A percentile compares a stretch with the other conserved stretches of the same genome.
Evolutionary conservation across 257 asterid genomes (phyloP).

Genomic region (Forsythia suspensa): DNA sequence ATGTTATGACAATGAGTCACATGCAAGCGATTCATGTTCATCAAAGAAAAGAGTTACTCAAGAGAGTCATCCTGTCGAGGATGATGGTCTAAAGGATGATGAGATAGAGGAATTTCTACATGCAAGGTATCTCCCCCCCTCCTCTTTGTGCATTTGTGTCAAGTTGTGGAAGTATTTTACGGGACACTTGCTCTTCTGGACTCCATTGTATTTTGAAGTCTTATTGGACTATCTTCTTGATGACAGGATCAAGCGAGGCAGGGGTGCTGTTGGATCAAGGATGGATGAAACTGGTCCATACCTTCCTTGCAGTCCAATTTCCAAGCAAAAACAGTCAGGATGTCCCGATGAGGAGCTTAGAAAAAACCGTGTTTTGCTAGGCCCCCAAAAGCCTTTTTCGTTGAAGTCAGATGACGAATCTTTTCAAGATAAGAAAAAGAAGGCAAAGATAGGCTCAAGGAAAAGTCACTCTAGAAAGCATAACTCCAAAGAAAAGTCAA

Average conservation of each 20-base stretch:
- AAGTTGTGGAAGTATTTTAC: background rate
- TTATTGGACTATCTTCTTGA: background rate
- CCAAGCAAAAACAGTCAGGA: constrained; percentile 15
- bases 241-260: constrained; percentile 78
- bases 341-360: constrained; percentile 22
- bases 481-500: constrained; percentile 56
- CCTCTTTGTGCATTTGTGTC: background rate
- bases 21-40: constrained; percentile 36
- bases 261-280: constrained; percentile 90
- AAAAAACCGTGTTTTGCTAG: constrained; percentile 42
- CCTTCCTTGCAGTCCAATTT: constrained; percentile 49
- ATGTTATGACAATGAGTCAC: constrained; percentile 36
- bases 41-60: constrained; percentile 44
- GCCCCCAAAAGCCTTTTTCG: constrained; percentile 67
- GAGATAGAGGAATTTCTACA: constrained; percentile 75
- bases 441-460: constrained; percentile 36
- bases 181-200: background rate
- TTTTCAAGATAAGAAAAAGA: constrained; percentile 25
- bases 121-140: constrained; percentile 53
- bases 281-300: constrained; percentile 97
- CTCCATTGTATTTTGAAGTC: background rate
- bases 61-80: constrained; percentile 35
- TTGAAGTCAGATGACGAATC: constrained; percentile 51
- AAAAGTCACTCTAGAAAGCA: constrained; percentile 51
- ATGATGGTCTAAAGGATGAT: constrained; percentile 73